Percentiles rank a stretch among this genome's conserved stretches.
Evolutionary conservation across 2,329 filamentous ascomycete species (phyloP).

Genomic region (Nannizzia gypsea): DNA sequence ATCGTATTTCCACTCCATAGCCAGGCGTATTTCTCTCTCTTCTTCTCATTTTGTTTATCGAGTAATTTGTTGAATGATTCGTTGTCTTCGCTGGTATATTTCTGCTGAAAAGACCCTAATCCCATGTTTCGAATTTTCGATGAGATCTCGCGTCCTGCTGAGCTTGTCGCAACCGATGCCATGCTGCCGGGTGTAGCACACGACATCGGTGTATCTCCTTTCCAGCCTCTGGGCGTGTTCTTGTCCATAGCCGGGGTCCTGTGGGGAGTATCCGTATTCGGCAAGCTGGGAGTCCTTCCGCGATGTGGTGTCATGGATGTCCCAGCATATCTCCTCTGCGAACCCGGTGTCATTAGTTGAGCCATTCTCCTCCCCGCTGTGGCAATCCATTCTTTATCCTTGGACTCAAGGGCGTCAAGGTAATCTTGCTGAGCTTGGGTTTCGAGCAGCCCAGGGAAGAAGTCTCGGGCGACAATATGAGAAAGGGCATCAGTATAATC

Average conservation of each 20-base stretch:
- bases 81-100: slow-evolving; percentile 95
- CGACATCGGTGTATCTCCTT: slow-evolving; percentile 61
- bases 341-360: slow-evolving; percentile 71
- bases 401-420: slow-evolving; percentile 77
- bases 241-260: slow-evolving; percentile 17
- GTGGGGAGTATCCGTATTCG: slow-evolving; percentile 1
- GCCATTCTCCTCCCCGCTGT: slow-evolving; percentile 61
- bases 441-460: slow-evolving; percentile 84
- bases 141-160: slow-evolving; percentile 29
- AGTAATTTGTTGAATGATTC: slow-evolving; percentile 89
- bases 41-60: slow-evolving; percentile 79
- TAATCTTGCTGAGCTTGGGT: slow-evolving; percentile 84
- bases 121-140: slow-evolving; percentile 53
- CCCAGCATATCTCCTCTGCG: slow-evolving; percentile 33
- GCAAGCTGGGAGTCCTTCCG: slow-evolving; percentile 23
- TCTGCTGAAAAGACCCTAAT: slow-evolving; percentile 73
- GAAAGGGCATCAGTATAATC: slow-evolving; percentile 82
- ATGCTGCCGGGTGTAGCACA: slow-evolving; percentile 24
- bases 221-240: slow-evolving; percentile 54
- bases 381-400: slow-evolving; percentile 73
- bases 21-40: slow-evolving; percentile 76
- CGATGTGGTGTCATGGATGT: slow-evolving; percentile 26
- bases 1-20: slow-evolving; percentile 82
- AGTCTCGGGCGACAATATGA: slow-evolving; percentile 90
- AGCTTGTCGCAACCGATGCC: slow-evolving; percentile 27